Evolutionary conservation across 306 rosid genomes (phyloP).

Genomic region (Canavalia gladiata): DNA sequence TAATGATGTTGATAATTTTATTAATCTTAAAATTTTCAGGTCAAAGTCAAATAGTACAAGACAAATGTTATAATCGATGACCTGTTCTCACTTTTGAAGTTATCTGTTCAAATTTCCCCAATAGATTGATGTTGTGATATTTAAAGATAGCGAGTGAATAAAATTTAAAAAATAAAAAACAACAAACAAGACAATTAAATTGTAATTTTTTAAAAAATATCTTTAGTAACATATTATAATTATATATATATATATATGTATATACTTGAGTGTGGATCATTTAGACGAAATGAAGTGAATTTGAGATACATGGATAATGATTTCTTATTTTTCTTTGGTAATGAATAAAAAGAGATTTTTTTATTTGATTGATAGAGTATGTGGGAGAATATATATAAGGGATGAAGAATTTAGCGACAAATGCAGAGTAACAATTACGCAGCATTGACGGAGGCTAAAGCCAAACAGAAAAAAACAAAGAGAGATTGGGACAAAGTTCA

Average conservation of each 20-base stretch:
- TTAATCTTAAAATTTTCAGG: not conserved
- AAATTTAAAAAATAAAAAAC: no score
- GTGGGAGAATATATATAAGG: no score
- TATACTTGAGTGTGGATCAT: not conserved
- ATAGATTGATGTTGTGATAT: not conserved
- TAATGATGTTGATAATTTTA: not conserved
- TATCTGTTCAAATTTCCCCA: not conserved
- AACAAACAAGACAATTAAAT: no score
- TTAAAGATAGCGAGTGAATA: not conserved
- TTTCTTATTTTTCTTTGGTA: not conserved
- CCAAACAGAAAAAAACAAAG: slow-evolving; percentile 2
- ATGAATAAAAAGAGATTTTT: not conserved
- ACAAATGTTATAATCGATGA: not conserved
- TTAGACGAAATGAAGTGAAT: not conserved
- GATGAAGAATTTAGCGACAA: not conserved
- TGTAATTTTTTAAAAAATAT: no score
- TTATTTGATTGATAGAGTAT: not conserved
- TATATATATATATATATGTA: no score
- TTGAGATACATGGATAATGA: not conserved
- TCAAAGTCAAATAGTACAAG: slow-evolving; percentile 29
- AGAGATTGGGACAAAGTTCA: slow-evolving; percentile 38
- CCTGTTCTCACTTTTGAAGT: not conserved
- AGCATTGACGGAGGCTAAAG: slow-evolving; percentile 20
- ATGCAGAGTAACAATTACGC: slow-evolving; percentile 34
- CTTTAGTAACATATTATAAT: no score